phyloP scores from a whole-genome alignment of 306 rosid species.

The Cucumis cinereus region DNA sequence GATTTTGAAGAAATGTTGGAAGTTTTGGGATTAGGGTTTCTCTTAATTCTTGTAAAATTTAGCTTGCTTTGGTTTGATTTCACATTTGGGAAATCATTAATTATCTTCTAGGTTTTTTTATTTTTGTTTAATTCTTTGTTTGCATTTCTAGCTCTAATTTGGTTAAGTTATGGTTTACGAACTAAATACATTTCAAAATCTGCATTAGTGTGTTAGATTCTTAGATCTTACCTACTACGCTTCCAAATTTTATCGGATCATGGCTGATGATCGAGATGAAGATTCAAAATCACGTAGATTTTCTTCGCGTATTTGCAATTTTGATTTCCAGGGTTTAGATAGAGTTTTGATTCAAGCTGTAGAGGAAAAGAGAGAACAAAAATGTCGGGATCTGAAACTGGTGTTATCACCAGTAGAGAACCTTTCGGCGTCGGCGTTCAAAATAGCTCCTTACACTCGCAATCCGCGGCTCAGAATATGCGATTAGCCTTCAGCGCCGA shows the following conservation, averaged over 20 bases:
- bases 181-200: neutral
- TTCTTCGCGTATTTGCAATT: neutral
- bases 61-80: neutral
- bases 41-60: neutral
- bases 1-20: neutral
- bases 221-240: neutral
- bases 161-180: neutral
- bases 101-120: neutral
- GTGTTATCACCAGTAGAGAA: constrained; percentile 39
- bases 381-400: constrained; percentile 66
- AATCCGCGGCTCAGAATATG: constrained; percentile 23
- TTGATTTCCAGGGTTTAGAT: constrained; percentile 5
- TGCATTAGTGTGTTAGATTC: neutral
- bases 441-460: constrained; percentile 17
- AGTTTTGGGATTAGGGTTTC: neutral
- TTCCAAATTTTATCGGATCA: neutral
- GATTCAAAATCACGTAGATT: neutral
- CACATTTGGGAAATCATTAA: neutral
- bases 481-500: constrained; percentile 31
- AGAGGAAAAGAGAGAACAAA: neutral
- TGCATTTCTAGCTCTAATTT: neutral
- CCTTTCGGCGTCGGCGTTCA: constrained; percentile 28
- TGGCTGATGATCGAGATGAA: neutral
- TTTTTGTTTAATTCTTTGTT: neutral
- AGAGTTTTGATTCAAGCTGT: neutral